These are phyloP conservation scores for Mycena filopes DNA, from an alignment of 768 basidiomycete genomes.

Conservation along the genomic window DNA sequence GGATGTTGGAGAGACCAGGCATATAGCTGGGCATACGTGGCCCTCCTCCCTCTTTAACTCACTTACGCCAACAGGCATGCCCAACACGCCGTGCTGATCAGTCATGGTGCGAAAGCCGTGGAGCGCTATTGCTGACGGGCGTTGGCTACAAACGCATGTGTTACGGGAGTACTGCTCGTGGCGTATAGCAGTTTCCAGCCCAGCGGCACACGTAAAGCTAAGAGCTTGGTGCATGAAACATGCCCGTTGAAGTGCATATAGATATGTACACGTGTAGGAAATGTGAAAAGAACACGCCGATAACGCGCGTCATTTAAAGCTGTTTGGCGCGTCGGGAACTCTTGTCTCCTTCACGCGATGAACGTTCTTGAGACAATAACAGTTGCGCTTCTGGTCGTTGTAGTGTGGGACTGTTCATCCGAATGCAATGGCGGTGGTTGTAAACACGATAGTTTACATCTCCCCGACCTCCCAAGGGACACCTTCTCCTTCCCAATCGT, in stretches of 20 bases:
- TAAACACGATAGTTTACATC: slow-evolving; percentile 51
- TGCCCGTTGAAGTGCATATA: slow-evolving; percentile 9
- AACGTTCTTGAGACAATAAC: no score
- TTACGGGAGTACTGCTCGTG: slow-evolving; percentile 15
- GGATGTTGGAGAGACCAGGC: slow-evolving; percentile 33
- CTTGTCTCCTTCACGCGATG: no score
- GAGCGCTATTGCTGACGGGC: slow-evolving; percentile 18
- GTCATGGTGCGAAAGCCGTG: slow-evolving; percentile 15
- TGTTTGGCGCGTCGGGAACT: background rate
- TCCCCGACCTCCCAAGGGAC: slow-evolving; percentile 87
- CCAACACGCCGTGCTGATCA: slow-evolving; percentile 26
- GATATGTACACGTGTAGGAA: slow-evolving; percentile 24
- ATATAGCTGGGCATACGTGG: slow-evolving; percentile 28
- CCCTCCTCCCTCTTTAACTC: slow-evolving; percentile 28
- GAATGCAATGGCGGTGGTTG: no score
- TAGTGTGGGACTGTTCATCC: no score
- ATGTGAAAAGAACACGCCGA: slow-evolving; percentile 15
- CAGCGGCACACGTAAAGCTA: slow-evolving; percentile 15
- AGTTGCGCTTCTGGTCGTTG: no score
- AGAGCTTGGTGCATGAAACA: slow-evolving; percentile 24
- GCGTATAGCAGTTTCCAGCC: slow-evolving; percentile 21
- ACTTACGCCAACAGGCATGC: slow-evolving; percentile 28
- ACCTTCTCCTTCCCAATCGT: slow-evolving; percentile 86
- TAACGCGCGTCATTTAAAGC: background rate
- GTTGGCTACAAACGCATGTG: slow-evolving; percentile 22